These are phyloP conservation scores for Quercus alba DNA, from an alignment of 306 rosid genomes.

Conservation along the genomic window DNA sequence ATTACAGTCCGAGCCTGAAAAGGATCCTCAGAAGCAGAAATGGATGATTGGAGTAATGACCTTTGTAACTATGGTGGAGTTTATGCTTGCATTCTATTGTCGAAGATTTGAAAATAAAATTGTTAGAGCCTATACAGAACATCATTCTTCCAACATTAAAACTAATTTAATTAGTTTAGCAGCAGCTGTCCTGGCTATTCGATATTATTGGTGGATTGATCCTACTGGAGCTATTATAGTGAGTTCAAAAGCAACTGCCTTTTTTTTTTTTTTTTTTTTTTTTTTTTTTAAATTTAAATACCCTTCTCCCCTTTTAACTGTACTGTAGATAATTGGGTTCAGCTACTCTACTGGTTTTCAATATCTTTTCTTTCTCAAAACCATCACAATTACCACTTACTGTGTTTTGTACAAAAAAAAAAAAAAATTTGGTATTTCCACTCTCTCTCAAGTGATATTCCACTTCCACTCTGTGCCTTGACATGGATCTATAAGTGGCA, in stretches of 20 bases:
- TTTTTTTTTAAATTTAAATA: too few species aligned
- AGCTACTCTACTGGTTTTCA: not conserved
- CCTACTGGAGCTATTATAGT: conserved; percentile 73
- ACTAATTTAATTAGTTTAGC: too few species aligned
- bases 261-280: not conserved
- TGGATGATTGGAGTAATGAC: conserved; percentile 75
- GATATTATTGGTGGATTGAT: conserved; percentile 28
- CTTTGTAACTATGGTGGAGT: conserved; percentile 61
- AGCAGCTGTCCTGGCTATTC: too few species aligned
- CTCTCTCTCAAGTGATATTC: too few species aligned
- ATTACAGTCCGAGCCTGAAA: conserved; percentile 34
- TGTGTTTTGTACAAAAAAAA: not conserved
- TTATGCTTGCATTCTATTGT: conserved; percentile 66
- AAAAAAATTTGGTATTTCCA: not conserved
- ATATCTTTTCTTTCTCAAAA: not conserved
- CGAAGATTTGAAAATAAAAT: conserved; percentile 12
- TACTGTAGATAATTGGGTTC: not conserved
- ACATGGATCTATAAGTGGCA: not conserved
- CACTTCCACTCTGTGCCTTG: too few species aligned
- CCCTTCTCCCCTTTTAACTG: too few species aligned
- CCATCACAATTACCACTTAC: not conserved
- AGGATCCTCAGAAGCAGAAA: conserved; percentile 21
- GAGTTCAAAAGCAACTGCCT: conserved; percentile 29
- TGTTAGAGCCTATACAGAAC: too few species aligned
- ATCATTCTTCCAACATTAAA: too few species aligned